A percentile compares a stretch with the other conserved stretches of the same genome.
phyloP scores from a whole-genome alignment of 495 filamentous ascomycete genomes.

The Neurospora sp. region DNA sequence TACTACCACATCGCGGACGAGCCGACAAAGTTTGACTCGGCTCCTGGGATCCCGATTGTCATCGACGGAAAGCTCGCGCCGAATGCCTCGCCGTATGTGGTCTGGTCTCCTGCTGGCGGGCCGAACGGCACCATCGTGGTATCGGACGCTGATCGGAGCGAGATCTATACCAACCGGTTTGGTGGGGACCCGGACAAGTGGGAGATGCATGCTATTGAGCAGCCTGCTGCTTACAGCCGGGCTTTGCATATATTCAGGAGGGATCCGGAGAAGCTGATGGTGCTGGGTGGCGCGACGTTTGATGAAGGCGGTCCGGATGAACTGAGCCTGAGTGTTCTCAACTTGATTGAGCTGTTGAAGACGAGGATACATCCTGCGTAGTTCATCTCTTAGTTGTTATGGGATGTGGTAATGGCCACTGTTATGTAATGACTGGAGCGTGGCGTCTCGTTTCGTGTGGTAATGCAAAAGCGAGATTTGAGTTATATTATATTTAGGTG shows the following conservation, averaged over 20 bases:
- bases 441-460: too few relatives aligned
- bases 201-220: slow-evolving; percentile 39
- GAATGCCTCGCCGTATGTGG: slow-evolving; percentile 44
- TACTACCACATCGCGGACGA: slow-evolving; percentile 41
- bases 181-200: slow-evolving; percentile 46
- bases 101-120: slow-evolving; percentile 44
- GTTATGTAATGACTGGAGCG: too few relatives aligned
- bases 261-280: slow-evolving; percentile 25
- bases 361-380: neutral
- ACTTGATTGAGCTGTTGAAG: neutral
- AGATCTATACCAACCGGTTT: slow-evolving; percentile 48
- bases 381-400: too few relatives aligned
- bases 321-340: neutral
- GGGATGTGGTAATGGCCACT: too few relatives aligned
- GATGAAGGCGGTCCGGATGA: slow-evolving; percentile 1
- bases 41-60: slow-evolving; percentile 31
- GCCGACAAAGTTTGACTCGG: slow-evolving; percentile 42
- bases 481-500: too few relatives aligned
- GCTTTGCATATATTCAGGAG: slow-evolving; percentile 35
- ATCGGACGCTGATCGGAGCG: slow-evolving; percentile 35
- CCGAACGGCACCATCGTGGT: slow-evolving; percentile 49
- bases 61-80: slow-evolving; percentile 41
- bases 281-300: slow-evolving; percentile 17
- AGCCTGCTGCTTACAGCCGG: slow-evolving; percentile 38
- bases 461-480: too few relatives aligned